A percentile compares a stretch with the other conserved stretches of the same genome.
Evolutionary conservation across 176 grass and related monocot genomes (phyloP).

Genomic region (Triticum timopheevii): DNA sequence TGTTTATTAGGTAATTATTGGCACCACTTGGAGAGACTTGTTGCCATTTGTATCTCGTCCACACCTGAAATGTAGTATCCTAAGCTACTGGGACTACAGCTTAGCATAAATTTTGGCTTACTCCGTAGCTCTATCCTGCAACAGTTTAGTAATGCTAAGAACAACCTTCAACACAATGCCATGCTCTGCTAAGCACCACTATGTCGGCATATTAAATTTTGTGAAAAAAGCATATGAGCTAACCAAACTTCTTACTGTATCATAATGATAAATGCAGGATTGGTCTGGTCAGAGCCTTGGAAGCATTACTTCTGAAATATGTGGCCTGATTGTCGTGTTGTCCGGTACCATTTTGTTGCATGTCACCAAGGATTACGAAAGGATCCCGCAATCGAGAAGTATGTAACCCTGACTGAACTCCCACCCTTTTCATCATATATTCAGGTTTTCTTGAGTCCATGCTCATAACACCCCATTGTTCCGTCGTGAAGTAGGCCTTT

Average conservation of each 20-base stretch:
- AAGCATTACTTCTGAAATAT: constrained; percentile 91
- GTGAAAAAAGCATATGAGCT: background rate
- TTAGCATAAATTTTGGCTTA: background rate
- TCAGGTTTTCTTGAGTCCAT: background rate
- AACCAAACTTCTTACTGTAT: background rate
- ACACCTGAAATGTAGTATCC: background rate
- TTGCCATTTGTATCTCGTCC: background rate
- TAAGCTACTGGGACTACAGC: background rate
- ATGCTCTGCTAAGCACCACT: background rate
- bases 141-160: background rate
- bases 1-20: background rate
- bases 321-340: constrained; percentile 87
- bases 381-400: constrained; percentile 69
- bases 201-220: background rate
- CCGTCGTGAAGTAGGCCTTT: constrained; percentile 47
- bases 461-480: background rate
- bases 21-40: background rate
- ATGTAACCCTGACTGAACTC: background rate
- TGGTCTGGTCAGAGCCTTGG: constrained; percentile 88
- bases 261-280: constrained; percentile 52
- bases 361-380: constrained; percentile 92
- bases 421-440: background rate
- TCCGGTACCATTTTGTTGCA: constrained; percentile 91
- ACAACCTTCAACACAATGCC: background rate
- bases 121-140: background rate